Evolutionary conservation across 192 early-diverging fungal species (phyloP).

Genomic region (Podila horticola): DNA sequence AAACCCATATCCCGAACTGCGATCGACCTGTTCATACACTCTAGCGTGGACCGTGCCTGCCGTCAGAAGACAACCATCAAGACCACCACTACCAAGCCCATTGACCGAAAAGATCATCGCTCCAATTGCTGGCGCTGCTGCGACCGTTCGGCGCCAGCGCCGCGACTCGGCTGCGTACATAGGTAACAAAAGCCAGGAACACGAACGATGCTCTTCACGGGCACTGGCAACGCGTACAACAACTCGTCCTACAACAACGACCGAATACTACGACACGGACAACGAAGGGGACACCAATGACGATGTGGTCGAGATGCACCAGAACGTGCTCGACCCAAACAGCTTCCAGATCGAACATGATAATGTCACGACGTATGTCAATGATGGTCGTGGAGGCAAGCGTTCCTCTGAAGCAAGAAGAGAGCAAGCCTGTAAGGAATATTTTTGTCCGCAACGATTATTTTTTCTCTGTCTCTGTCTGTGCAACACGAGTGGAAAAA

Average conservation of each 20-base stretch:
- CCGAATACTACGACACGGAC: conserved; percentile 10
- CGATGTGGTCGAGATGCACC: conserved; percentile 23
- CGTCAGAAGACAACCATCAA: neutral
- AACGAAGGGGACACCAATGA: neutral
- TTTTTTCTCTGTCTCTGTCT: too few relatives aligned
- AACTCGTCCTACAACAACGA: conserved; percentile 16
- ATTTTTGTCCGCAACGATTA: neutral
- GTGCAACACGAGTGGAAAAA: too few relatives aligned
- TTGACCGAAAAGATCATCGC: neutral
- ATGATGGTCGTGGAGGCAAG: neutral
- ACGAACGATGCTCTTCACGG: too few relatives aligned
- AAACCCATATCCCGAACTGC: neutral
- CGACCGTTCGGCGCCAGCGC: too few relatives aligned
- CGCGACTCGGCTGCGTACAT: too few relatives aligned
- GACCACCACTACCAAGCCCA: neutral
- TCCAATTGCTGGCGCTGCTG: conserved; percentile 6
- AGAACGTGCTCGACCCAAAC: conserved; percentile 1
- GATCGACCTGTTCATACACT: neutral
- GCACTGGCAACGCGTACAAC: too few relatives aligned
- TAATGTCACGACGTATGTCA: neutral
- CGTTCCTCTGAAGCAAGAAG: neutral
- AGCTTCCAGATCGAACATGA: neutral
- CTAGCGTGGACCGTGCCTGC: neutral
- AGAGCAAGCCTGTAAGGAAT: neutral
- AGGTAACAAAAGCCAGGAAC: too few relatives aligned